Evolutionary conservation across 768 basidiomycete genomes (phyloP), one percentile per base, ranked within the genome.

Genomic region (Russula sp.): DNA sequence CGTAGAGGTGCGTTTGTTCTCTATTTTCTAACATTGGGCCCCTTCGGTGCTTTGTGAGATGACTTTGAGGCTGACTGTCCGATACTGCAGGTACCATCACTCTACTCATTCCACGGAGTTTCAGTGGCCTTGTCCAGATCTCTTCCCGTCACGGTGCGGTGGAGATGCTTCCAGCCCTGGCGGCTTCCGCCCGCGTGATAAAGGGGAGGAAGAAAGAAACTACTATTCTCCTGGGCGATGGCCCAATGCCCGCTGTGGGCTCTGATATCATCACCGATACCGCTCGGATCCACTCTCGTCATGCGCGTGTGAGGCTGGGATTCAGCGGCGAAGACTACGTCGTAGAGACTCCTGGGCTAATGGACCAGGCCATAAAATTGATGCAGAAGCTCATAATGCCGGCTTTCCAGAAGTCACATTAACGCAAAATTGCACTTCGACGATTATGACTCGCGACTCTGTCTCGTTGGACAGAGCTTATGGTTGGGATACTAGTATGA

Each of bases 271-370:
- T 24, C 18, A 62, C 58, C 9, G 67, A 69, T 50, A 56, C 44
- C 20, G 67, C 58, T 46, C 53, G 58, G 54, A 38, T 69, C 13
- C 40, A 24, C 36, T 61, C 61, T 34, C 67, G 67, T 36, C 62
- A 26, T 44, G 67, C 62, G 5, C 58, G 34, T 32, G 54, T 69
- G 28, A 52, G 61, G 59, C 42, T 69, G 18, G 68, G 68, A 18
- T 69, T 59, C 30, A 69, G 66, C 40, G 66, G 65, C 16, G 68
- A 67, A 60, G 68, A 69, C 34, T 28, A 48, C 34, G 50, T 55
- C 38, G 20, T 8, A 3, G 57, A 61, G 44, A 30, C 58, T 26
- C 57, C 62, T 3, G 40, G n/a, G 13, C 6, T 66, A 10, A 18
- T 63, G 20, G 62, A 64, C 1, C 65, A 64, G 16, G 62, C 62